Base-by-base conservation (phyloP, 257 asterid species). In the Pogostemon cablin region DNA sequence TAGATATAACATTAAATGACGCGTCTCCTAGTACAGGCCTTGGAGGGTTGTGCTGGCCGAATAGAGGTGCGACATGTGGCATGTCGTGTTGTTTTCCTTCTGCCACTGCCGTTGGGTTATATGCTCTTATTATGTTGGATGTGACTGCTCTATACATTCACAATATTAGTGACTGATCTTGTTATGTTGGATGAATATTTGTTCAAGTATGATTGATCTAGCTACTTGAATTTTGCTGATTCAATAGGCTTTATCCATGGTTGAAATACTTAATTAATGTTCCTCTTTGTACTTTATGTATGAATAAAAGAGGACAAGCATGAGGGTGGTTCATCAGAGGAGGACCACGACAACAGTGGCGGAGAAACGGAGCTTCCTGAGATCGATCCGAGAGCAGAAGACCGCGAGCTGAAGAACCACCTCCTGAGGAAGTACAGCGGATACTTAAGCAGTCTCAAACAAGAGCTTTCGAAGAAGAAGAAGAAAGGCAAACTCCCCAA, bases 401-500 rank as follows among this genome's bases (percentile, higher is more conserved):
- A 93, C 48, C 82, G 91, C 0, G 98, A 91, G 66, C 87, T 93
- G 60, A 93, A 93, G 78, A 93, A 89, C 87, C 96, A 91, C 73
- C 86, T 93, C 35, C 43, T 91, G 80, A 85, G 79, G 74, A 93
- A 93, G 80, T 93, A 93, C 44, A 89, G 99, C 25, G 99, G 99
- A 9, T 93, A 93, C 48, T 60, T 93, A 47, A 84, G 98, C 67
- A 93, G 98, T 67, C 91, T 93, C 20, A 91, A 89, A 62, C 99
- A 93, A 78, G 99, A 93, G 72, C 95, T 93, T 3, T 93, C 99
- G 41, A 93, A 91, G 91, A 93, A 93, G 73, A 93, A 93, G 89
- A 93, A 93, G 87, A 93, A 91, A 78, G 99, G 98, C 0, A 93
- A 93, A 71, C 87, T 93, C 37, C 99, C 99, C 4, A 93, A 91